Evolutionary conservation across 352 stramenopile genomes (phyloP), one percentile per base, ranked within the genome.

Genomic region (Lagenidium sp.): DNA sequence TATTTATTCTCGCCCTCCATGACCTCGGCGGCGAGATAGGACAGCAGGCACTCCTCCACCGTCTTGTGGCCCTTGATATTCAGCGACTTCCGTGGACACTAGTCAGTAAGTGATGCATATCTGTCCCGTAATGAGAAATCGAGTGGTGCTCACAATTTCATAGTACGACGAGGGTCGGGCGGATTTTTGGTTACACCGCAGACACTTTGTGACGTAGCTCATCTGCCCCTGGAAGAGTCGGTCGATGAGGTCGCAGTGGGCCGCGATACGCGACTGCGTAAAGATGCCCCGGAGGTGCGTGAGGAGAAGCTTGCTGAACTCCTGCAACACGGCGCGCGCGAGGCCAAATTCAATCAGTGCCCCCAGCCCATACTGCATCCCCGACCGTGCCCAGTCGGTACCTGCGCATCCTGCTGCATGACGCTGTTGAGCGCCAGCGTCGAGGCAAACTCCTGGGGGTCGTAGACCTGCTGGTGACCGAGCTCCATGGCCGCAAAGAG

Each of bases 1-100:
- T 94, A 95, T 47, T 88, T 78, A 63, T 95, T 92, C 36, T 94
- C 79, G 19, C 73, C 81, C 3, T 92, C 74, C 20, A 95, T 61
- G 23, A 85, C 42, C 44, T 95, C 83, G 0, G 68, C 53, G 4
- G 71, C 71, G 28, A 89, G 42, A 47, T 92, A 92, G 24, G 75
- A 82, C 50, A 63, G 54, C 28, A 88, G 68, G 34, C 74, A 89
- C 36, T 81, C 58, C 13, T 83, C 58, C 23, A 95, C 59, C 0
- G 47, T 85, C 39, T 81, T 71, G 47, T 91, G 66, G 13, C 79
- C 80, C 53, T 85, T 90, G 43, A 95, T 89, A 41, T 93, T 83
- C 6, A 95, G 57, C 25, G 82, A 89, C 70, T 83, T 48, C 1
- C 38, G 23, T 18, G 40, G 7, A 37, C 16, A 42, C n/a, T n/a